Conservation (phyloP, 495 filamentous ascomycete species). For the Xylaria curta region DNA sequence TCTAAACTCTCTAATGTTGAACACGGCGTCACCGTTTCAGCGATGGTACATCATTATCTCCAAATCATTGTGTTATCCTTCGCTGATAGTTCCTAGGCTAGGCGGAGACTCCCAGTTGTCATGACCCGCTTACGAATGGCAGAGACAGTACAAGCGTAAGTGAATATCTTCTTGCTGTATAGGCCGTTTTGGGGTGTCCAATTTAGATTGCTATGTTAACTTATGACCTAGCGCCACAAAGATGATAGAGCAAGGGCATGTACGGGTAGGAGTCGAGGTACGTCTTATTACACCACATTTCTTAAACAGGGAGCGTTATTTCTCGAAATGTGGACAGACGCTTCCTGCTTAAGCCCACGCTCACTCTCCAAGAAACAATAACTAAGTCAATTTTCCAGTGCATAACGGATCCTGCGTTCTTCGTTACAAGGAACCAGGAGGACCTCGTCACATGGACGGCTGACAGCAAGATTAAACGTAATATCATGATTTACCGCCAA, state of each 20-base stretch:
- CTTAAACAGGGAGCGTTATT: background rate
- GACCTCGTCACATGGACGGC: constrained; percentile 98
- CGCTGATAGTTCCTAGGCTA: constrained; percentile 19
- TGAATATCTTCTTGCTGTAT: background rate
- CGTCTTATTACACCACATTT: background rate
- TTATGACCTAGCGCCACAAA: constrained; percentile 61
- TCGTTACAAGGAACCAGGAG: constrained; percentile 85
- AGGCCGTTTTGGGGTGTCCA: background rate
- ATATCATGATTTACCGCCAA: constrained; percentile 90
- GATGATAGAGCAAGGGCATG: constrained; percentile 94
- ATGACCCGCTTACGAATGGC: constrained; percentile 90
- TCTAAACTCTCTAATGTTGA: constrained; percentile 85
- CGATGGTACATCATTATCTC: constrained; percentile 62
- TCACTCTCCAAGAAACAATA: background rate
- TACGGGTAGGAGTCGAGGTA: constrained; percentile 89
- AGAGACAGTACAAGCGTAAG: constrained; percentile 73
- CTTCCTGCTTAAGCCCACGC: background rate
- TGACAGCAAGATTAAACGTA: constrained; percentile 94
- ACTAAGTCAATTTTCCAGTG: constrained; percentile 7
- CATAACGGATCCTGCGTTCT: constrained; percentile 81
- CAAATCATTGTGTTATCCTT: background rate
- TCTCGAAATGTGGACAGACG: background rate
- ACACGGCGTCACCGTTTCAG: constrained; percentile 81
- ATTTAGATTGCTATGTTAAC: constrained; percentile 12
- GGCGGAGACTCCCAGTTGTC: constrained; percentile 80